Conservation (phyloP, 345 rosid genomes). For the Hibiscus trionum region DNA sequence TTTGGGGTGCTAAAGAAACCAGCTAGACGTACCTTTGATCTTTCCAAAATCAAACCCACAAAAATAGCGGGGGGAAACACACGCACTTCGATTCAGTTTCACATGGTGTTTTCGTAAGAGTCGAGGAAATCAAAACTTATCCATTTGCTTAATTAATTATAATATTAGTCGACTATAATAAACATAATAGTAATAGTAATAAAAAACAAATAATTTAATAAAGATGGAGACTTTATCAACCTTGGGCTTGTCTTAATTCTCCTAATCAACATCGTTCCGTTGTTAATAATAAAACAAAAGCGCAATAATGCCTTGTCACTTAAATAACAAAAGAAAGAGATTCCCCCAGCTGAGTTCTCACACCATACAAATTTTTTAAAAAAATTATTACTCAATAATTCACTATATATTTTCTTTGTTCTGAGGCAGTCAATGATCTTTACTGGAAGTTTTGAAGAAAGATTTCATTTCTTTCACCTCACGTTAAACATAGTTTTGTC, state of each 20-base stretch:
- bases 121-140: not conserved
- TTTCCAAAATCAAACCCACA: not conserved
- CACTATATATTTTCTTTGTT: not conserved
- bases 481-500: too few relatives aligned
- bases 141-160: constrained; percentile 1
- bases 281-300: too few relatives aligned
- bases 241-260: too few relatives aligned
- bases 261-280: too few relatives aligned
- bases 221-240: too few relatives aligned
- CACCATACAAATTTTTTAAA: too few relatives aligned
- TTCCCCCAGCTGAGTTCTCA: not conserved
- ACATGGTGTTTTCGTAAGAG: not conserved
- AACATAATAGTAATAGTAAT: too few relatives aligned
- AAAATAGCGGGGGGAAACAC: not conserved
- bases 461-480: too few relatives aligned
- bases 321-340: not conserved
- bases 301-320: not conserved
- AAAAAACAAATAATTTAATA: too few relatives aligned
- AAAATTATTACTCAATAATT: too few relatives aligned
- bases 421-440: not conserved
- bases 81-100: constrained; percentile 4
- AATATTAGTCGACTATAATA: too few relatives aligned
- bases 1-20: not conserved
- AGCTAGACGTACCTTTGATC: not conserved
- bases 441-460: not conserved